phyloP scores from a whole-genome alignment of 331 rosid species.

The Pyracantha coccinea region DNA sequence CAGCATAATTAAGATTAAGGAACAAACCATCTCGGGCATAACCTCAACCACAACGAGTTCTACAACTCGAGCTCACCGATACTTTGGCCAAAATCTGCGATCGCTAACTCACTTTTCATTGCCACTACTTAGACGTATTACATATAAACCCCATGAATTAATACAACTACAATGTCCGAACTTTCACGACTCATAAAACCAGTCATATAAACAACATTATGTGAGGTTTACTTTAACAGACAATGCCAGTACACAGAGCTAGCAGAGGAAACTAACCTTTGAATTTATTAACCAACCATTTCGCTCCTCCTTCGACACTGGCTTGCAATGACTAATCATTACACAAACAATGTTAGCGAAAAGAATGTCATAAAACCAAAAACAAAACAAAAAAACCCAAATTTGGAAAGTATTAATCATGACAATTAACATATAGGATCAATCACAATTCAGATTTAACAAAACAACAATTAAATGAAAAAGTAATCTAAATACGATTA shows the following conservation, averaged over 20 bases:
- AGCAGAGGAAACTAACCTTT: conserved; percentile 54
- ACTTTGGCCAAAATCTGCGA: not conserved
- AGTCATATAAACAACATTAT: not conserved
- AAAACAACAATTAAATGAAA: not conserved
- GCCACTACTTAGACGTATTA: not conserved
- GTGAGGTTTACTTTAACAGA: not conserved
- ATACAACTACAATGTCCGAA: not conserved
- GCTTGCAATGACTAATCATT: conserved; percentile 54
- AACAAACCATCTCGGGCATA: not conserved
- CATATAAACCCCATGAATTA: not conserved
- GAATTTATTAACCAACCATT: conserved; percentile 84
- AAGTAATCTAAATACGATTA: not conserved
- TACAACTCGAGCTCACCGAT: not conserved
- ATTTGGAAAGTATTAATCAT: not conserved
- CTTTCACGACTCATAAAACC: not conserved
- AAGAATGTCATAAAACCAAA: not conserved
- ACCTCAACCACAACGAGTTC: not conserved
- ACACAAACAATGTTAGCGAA: conserved; percentile 21
- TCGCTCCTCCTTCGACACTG: conserved; percentile 74
- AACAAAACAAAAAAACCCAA: not conserved
- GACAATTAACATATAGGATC: not conserved
- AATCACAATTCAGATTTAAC: not conserved
- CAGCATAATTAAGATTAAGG: not conserved
- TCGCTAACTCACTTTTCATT: not conserved
- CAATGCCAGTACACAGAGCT: not conserved